phyloP scores from a whole-genome alignment of 768 basidiomycete genomes.

The Boletus bicolor region DNA sequence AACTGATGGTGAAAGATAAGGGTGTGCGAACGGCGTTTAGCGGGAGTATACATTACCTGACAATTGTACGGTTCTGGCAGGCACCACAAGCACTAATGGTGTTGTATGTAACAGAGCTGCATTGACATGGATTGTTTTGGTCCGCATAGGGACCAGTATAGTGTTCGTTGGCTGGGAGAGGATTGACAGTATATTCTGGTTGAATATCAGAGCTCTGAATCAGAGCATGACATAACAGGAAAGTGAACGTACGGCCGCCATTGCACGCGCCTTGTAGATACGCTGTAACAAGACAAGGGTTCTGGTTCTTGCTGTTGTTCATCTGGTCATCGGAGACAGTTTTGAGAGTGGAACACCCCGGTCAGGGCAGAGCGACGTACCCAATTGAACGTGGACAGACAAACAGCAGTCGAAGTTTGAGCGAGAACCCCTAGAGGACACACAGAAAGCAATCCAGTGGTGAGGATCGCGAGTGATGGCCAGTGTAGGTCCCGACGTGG shows the following conservation, averaged over 20 bases:
- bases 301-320: slow-evolving; percentile 44
- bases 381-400: slow-evolving; percentile 26
- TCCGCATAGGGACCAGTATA: slow-evolving; percentile 34
- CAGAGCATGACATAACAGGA: slow-evolving; percentile 2
- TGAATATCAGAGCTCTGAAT: slow-evolving; percentile 1
- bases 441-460: slow-evolving; percentile 13
- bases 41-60: slow-evolving; percentile 28
- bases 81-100: slow-evolving; percentile 53
- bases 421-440: slow-evolving; percentile 17
- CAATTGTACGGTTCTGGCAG: slow-evolving; percentile 47
- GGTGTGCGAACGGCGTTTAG: background rate
- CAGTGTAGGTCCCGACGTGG: background rate
- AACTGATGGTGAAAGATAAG: slow-evolving; percentile 34
- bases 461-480: slow-evolving; percentile 20
- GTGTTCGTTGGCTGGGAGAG: slow-evolving; percentile 34
- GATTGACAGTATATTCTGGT: slow-evolving; percentile 38
- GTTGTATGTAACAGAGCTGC: slow-evolving; percentile 55
- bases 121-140: slow-evolving; percentile 41
- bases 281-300: slow-evolving; percentile 43
- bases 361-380: slow-evolving; percentile 11
- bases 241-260: slow-evolving; percentile 36
- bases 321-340: slow-evolving; percentile 17
- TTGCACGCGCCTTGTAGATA: slow-evolving; percentile 42
- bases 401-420: slow-evolving; percentile 23
- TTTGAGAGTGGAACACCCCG: background rate